Evolutionary conservation across 1,284 basidiomycete species (phyloP).

Genomic region (Schizopora paradoxa): DNA sequence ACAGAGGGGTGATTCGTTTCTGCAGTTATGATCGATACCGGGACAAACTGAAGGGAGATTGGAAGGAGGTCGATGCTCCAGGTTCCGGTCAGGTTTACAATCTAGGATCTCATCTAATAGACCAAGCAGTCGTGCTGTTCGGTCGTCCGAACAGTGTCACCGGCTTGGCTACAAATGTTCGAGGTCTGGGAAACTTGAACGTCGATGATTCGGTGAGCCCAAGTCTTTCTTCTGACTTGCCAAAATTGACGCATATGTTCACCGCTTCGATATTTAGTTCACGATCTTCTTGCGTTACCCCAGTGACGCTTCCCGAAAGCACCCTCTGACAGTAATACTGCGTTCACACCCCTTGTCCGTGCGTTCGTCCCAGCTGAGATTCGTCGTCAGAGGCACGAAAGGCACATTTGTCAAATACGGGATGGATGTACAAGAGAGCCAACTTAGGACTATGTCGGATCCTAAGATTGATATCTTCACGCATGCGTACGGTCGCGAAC

Average conservation of each 20-base stretch:
- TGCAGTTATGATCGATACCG: conserved; percentile 75
- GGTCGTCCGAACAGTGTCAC: conserved; percentile 69
- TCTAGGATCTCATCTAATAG: conserved; percentile 66
- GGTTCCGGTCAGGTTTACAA: conserved; percentile 57
- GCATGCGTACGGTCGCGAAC: conserved; percentile 50
- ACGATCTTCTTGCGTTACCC: conserved; percentile 63
- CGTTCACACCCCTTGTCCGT: conserved; percentile 68
- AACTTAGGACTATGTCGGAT: conserved; percentile 48
- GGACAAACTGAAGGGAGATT: conserved; percentile 57
- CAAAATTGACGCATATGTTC: conserved; percentile 16
- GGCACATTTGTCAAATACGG: conserved; percentile 76
- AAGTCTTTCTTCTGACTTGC: background rate
- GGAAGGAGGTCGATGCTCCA: conserved; percentile 59
- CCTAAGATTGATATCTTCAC: conserved; percentile 45
- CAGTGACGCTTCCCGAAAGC: conserved; percentile 34
- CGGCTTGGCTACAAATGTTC: conserved; percentile 63
- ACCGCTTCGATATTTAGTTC: conserved; percentile 40
- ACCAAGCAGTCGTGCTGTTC: conserved; percentile 75
- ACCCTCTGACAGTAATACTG: conserved; percentile 64
- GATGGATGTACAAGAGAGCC: conserved; percentile 74
- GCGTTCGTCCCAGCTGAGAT: conserved; percentile 62
- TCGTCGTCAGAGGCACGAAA: conserved; percentile 60
- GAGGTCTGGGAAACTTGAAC: conserved; percentile 54
- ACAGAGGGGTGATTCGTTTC: background rate
- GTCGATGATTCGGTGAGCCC: conserved; percentile 62